Evolutionary conservation across 352 stramenopile genomes (phyloP).

Genomic region (Pythium brachiatum): DNA sequence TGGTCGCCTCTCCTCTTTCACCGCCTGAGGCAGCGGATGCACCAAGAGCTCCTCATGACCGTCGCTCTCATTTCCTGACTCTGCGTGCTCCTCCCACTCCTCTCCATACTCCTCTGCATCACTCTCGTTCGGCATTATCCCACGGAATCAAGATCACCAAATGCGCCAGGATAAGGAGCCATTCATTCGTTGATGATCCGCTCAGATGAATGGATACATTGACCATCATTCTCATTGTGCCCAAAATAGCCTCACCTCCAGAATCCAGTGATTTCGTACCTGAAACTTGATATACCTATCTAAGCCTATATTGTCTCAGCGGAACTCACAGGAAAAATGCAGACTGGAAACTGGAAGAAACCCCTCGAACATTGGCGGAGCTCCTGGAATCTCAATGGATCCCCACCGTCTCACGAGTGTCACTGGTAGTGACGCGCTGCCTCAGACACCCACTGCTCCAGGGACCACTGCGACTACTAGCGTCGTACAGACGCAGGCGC

Average conservation of each 20-base stretch:
- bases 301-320: too few species aligned
- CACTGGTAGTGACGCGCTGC: too few species aligned
- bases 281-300: too few species aligned
- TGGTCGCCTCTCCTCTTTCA: neutral
- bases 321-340: too few species aligned
- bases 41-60: slow-evolving; percentile 4
- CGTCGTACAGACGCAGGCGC: neutral
- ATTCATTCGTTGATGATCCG: too few species aligned
- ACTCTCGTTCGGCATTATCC: neutral
- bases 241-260: too few species aligned
- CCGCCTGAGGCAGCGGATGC: slow-evolving; percentile 9
- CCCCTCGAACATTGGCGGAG: slow-evolving; percentile 9
- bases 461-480: neutral
- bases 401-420: neutral
- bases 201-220: neutral
- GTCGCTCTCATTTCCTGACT: slow-evolving; percentile 8
- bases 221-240: neutral
- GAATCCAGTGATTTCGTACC: too few species aligned
- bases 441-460: too few species aligned
- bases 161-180: too few species aligned
- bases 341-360: slow-evolving; percentile 21
- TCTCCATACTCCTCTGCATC: slow-evolving; percentile 3
- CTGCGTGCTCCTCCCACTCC: slow-evolving; percentile 10
- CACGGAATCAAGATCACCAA: too few species aligned
- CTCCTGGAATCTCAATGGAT: slow-evolving; percentile 23